These are phyloP conservation scores for Salvia splendens DNA, from an alignment of 257 asterid genomes.

Conservation along the genomic window DNA sequence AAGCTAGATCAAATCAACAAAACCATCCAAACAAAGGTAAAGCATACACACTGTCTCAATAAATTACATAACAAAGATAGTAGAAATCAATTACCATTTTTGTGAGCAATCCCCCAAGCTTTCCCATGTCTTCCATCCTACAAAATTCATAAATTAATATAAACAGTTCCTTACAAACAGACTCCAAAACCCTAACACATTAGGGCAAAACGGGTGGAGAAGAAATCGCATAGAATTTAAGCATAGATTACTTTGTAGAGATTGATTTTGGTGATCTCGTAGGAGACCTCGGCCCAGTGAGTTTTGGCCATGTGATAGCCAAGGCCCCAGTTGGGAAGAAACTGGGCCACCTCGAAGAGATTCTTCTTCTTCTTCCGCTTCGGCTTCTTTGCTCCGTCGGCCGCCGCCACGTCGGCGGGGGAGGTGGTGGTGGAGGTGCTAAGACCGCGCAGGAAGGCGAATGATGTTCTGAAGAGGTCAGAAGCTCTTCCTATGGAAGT, in stretches of 20 bases:
- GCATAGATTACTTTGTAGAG: constrained; percentile 68
- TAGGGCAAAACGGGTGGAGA: background rate
- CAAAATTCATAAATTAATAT: constrained; percentile 9
- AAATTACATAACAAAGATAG: background rate
- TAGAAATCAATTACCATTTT: constrained; percentile 52
- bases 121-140: constrained; percentile 95
- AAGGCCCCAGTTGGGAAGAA: constrained; percentile 90
- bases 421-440: constrained; percentile 43
- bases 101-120: constrained; percentile 95
- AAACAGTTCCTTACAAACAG: background rate
- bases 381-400: constrained; percentile 44
- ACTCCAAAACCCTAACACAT: background rate
- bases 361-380: constrained; percentile 88
- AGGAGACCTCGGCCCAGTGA: constrained; percentile 78
- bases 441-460: constrained; percentile 50
- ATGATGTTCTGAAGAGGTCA: constrained; percentile 42
- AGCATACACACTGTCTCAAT: background rate
- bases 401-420: constrained; percentile 37
- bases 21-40: background rate
- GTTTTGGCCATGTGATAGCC: constrained; percentile 94
- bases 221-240: background rate
- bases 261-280: constrained; percentile 88
- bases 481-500: constrained; percentile 44
- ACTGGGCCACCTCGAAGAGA: constrained; percentile 90
- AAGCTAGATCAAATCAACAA: background rate